Evolutionary conservation across 108 stramenopile genomes (phyloP).

Genomic region (Pseudonitzschia delicatissima): DNA sequence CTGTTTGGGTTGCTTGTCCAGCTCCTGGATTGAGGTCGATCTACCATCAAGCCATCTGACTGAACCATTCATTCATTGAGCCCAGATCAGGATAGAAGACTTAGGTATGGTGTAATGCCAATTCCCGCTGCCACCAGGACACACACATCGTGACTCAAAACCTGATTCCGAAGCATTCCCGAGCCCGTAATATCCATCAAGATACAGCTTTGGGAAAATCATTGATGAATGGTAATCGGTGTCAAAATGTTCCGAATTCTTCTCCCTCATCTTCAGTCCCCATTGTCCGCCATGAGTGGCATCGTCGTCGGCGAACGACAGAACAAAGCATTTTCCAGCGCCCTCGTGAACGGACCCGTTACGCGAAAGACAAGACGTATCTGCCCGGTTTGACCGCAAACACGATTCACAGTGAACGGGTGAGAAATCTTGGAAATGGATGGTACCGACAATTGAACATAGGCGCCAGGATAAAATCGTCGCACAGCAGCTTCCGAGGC

Average conservation of each 20-base stretch:
- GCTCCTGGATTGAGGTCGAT: too few species aligned
- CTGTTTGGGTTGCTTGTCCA: slow-evolving; percentile 6
- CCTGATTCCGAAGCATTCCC: slow-evolving; percentile 20
- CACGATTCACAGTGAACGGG: slow-evolving; percentile 49
- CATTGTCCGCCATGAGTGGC: neutral
- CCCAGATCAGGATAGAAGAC: slow-evolving; percentile 15
- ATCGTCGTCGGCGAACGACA: neutral
- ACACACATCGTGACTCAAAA: slow-evolving; percentile 41
- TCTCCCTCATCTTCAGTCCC: slow-evolving; percentile 1
- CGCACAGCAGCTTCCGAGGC: slow-evolving; percentile 26
- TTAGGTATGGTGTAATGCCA: slow-evolving; percentile 62
- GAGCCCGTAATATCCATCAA: slow-evolving; percentile 52
- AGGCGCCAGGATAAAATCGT: slow-evolving; percentile 34
- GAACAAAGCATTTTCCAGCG: slow-evolving; percentile 15
- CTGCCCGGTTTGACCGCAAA: slow-evolving; percentile 16
- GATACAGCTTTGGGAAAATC: slow-evolving; percentile 16
- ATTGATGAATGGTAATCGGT: neutral
- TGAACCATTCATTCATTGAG: neutral
- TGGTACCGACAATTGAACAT: slow-evolving; percentile 26
- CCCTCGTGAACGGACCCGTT: slow-evolving; percentile 39
- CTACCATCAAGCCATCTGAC: slow-evolving; percentile 2
- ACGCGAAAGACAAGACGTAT: slow-evolving; percentile 47
- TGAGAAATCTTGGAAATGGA: slow-evolving; percentile 34
- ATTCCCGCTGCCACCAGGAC: slow-evolving; percentile 57
- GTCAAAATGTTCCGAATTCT: neutral